Conservation (phyloP, 306 rosid genomes). For the Gynostemma pentaphyllum region DNA sequence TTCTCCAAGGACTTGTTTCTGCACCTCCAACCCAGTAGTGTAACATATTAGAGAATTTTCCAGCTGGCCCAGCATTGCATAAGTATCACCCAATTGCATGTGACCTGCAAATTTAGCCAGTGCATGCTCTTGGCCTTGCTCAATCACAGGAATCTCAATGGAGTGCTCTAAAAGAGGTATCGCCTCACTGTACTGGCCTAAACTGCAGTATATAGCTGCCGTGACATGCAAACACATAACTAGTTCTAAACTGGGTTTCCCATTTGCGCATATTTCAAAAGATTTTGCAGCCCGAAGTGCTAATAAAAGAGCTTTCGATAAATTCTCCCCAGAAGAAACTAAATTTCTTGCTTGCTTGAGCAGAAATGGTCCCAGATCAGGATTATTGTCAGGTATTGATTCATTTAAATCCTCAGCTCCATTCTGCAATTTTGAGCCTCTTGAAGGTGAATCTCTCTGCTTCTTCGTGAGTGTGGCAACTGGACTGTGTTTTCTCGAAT, state of each 20-base stretch:
- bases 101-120: constrained; percentile 80
- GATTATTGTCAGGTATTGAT: constrained; percentile 23
- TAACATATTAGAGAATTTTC: constrained; percentile 71
- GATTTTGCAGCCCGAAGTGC: constrained; percentile 65
- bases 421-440: constrained; percentile 27
- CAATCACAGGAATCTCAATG: constrained; percentile 45
- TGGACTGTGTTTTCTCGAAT: constrained; percentile 30
- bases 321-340: constrained; percentile 55
- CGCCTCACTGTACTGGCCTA: constrained; percentile 61
- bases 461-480: constrained; percentile 24
- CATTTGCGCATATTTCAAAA: constrained; percentile 42
- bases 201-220: constrained; percentile 68
- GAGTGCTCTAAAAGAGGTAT: constrained; percentile 64
- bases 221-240: constrained; percentile 87
- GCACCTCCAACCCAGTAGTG: constrained; percentile 69
- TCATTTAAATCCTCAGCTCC: constrained; percentile 21
- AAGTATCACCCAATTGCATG: constrained; percentile 94
- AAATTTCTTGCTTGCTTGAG: constrained; percentile 83
- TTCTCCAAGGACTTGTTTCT: constrained; percentile 64
- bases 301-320: constrained; percentile 56
- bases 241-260: constrained; percentile 56
- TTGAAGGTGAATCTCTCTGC: constrained; percentile 23
- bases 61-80: constrained; percentile 78
- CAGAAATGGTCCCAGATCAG: constrained; percentile 55
- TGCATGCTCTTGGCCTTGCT: constrained; percentile 62